Evolutionary conservation across 177 flowering plant species (phyloP), one percentile per base, ranked within the genome.

Genomic region (Telopea speciosissima): DNA sequence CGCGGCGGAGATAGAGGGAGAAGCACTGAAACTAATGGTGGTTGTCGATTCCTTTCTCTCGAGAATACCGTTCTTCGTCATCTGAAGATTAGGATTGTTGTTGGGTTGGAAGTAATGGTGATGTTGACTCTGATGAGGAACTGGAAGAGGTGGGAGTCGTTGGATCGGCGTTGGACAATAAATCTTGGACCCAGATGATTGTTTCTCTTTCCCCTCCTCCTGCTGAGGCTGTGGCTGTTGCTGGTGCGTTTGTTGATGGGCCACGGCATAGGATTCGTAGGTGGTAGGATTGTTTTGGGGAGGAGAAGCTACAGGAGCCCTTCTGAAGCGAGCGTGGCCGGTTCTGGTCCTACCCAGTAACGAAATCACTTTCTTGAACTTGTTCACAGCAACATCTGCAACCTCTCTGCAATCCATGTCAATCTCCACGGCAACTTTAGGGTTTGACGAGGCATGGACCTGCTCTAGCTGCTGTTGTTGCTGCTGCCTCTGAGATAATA

Each of bases 261-360:
- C 3, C 54, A 6, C 9, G 5, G 70, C 8, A 19, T 40, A 24
- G 3, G 60, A 61, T 2, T 65, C 70, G 8, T 42, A 58, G 11
- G 42, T 42, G 2, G 67, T 67, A 24, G 54, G 76, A 8, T n/a
- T 62, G 11, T 70, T 73, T 17, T 60, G 58, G 9, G 31, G 68
- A 21, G 67, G 61, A 24, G 72, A 8, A 58, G 61, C 40, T 19
- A 79, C 33, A 0, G 97, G 98, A 12, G 80, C 96, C 40, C 93
- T 36, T 59, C 98, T 72, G 80, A 94, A 94, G 19, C 97, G 87
- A 19, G 97, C 97, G 31, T 94, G 98, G 17, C 98, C 98, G 1
- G 93, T 89, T 66, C 97, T 65, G 23, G 85, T 87, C 3, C 90
- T 87, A 65, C 86, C 90, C 76, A 92, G 79, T 21, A 94, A 85